A percentile compares a stretch with the other conserved stretches of the same genome.
Conservation (phyloP, 805 yeast genomes). For the Candida dendrica region DNA sequence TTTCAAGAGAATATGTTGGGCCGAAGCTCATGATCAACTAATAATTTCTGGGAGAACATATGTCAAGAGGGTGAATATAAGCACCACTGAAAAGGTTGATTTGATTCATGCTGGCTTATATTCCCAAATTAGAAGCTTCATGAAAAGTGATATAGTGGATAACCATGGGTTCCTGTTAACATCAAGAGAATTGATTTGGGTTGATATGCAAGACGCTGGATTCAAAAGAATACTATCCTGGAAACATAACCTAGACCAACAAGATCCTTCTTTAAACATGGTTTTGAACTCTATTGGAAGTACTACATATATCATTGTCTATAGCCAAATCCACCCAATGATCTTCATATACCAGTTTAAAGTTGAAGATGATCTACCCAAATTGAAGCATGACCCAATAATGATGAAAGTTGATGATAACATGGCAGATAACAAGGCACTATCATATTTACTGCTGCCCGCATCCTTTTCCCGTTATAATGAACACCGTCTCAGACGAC, state of each 20-base stretch:
- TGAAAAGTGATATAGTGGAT: conserved; percentile 20
- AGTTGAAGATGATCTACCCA: conserved; percentile 26
- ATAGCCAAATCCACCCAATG: conserved; percentile 26
- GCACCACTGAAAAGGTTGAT: conserved; percentile 22
- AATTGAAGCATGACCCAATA: conserved; percentile 31
- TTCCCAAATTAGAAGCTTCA: conserved; percentile 34
- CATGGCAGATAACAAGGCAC: conserved; percentile 2
- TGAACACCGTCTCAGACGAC: conserved; percentile 1
- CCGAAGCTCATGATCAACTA: conserved; percentile 22
- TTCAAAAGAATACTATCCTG: conserved; percentile 54
- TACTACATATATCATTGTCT: conserved; percentile 15
- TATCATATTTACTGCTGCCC: conserved; percentile 3
- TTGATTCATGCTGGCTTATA: conserved; percentile 21
- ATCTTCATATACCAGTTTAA: conserved; percentile 29
- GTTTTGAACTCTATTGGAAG: conserved; percentile 20
- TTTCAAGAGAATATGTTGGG: conserved; percentile 48
- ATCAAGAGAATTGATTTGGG: conserved; percentile 55
- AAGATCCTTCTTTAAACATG: conserved; percentile 47
- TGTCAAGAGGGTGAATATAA: conserved; percentile 25
- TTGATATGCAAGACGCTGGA: conserved; percentile 25
- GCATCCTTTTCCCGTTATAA: not conserved
- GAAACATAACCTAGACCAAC: conserved; percentile 57
- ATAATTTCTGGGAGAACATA: conserved; percentile 37
- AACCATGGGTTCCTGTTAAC: conserved; percentile 50
- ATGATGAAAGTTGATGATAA: conserved; percentile 4